phyloP scores from a whole-genome alignment of 208 protist species.

The Acanthamoeba healyi region DNA sequence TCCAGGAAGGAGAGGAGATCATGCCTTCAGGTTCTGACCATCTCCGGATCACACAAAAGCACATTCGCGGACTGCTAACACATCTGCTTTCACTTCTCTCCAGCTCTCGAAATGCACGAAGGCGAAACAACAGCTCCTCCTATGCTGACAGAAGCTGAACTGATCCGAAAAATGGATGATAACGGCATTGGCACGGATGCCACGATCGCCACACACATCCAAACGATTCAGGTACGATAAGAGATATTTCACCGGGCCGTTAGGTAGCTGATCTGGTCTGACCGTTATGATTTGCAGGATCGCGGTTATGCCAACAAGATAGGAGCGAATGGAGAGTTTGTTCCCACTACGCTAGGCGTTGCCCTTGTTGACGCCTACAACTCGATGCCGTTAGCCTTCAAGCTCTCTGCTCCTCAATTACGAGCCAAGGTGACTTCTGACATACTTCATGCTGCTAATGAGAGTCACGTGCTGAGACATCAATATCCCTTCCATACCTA shows the following conservation, averaged over 20 bases:
- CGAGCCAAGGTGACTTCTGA: conserved; percentile 45
- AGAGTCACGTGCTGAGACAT: no score
- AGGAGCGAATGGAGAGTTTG: not conserved
- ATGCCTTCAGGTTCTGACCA: conserved; percentile 89
- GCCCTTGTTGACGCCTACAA: conserved; percentile 65
- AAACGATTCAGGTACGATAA: conserved; percentile 87
- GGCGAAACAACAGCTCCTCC: conserved; percentile 94
- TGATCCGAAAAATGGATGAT: conserved; percentile 98
- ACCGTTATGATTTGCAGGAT: not conserved
- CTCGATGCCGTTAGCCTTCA: conserved; percentile 19
- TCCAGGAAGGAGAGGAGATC: conserved; percentile 93
- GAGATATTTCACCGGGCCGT: not conserved
- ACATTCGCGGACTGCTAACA: no score
- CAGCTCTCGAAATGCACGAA: conserved; percentile 64
- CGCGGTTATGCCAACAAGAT: conserved; percentile 46
- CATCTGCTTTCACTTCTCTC: not conserved
- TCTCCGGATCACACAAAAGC: no score
- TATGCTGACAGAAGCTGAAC: conserved; percentile 97
- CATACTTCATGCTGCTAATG: not conserved
- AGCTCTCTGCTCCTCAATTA: conserved; percentile 29
- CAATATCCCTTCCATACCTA: no score
- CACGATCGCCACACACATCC: conserved; percentile 99
- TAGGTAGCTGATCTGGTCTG: no score
- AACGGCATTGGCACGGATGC: conserved; percentile 99
- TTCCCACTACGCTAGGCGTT: conserved; percentile 44